These are phyloP conservation scores for Balansia obtecta DNA, from an alignment of 2,329 filamentous ascomycete species.

Conservation along the genomic window DNA sequence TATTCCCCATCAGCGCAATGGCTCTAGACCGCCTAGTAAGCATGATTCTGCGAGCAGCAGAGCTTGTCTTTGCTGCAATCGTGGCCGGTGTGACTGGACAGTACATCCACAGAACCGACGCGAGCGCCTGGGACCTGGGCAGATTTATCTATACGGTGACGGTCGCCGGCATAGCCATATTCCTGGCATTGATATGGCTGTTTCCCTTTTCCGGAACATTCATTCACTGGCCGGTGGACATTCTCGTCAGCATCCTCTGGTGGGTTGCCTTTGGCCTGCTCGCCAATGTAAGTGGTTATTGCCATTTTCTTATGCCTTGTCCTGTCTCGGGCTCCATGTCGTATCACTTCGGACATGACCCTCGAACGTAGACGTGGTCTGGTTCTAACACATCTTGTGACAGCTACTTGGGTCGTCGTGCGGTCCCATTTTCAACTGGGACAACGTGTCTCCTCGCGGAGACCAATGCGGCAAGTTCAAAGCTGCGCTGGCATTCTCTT, in stretches of 20 bases:
- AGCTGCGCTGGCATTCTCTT: slow-evolving; percentile 58
- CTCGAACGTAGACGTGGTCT: background rate
- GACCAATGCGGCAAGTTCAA: slow-evolving; percentile 56
- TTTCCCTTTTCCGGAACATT: slow-evolving; percentile 58
- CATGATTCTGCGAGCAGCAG: slow-evolving; percentile 24
- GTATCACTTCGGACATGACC: background rate
- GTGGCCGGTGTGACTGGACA: slow-evolving; percentile 57
- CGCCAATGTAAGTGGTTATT: slow-evolving; percentile 38
- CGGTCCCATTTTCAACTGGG: slow-evolving; percentile 48
- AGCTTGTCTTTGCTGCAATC: slow-evolving; percentile 60
- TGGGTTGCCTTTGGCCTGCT: slow-evolving; percentile 57
- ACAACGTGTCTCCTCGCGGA: slow-evolving; percentile 33
- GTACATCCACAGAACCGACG: slow-evolving; percentile 43
- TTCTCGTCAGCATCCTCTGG: slow-evolving; percentile 58
- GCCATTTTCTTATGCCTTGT: background rate
- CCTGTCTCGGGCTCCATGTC: background rate
- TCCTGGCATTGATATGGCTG: slow-evolving; percentile 60
- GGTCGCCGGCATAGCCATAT: slow-evolving; percentile 54
- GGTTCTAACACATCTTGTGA: background rate
- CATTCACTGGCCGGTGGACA: slow-evolving; percentile 57
- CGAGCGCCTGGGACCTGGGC: slow-evolving; percentile 39
- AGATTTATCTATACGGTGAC: slow-evolving; percentile 68
- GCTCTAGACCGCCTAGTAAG: slow-evolving; percentile 28
- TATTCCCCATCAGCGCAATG: slow-evolving; percentile 13
- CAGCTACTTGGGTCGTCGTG: slow-evolving; percentile 35